These are phyloP conservation scores for Rhodomyrtus tomentosa DNA, from an alignment of 345 rosid species.

Conservation along the genomic window DNA sequence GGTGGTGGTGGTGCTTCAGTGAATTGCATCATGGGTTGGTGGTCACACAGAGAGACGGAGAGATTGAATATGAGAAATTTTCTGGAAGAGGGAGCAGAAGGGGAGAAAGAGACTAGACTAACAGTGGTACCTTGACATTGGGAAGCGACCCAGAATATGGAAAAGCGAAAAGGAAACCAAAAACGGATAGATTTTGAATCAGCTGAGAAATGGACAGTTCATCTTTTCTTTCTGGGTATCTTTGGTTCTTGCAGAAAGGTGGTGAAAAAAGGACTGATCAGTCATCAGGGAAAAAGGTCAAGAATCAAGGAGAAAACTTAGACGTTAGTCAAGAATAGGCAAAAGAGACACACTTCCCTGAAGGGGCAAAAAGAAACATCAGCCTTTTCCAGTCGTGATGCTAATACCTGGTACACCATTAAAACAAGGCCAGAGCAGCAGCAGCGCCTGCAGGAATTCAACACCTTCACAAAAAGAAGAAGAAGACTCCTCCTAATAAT, in stretches of 20 bases:
- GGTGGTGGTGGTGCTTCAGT: background rate
- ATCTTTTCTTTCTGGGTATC: conserved; percentile 12
- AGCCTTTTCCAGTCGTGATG: background rate
- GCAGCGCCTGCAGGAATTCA: background rate
- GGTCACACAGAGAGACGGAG: background rate
- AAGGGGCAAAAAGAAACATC: background rate
- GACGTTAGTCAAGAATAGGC: background rate
- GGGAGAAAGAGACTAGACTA: conserved; percentile 69
- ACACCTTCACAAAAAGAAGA: background rate
- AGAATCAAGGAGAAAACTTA: background rate
- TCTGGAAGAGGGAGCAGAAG: background rate
- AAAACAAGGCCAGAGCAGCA: background rate
- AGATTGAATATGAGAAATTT: background rate
- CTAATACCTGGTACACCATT: background rate
- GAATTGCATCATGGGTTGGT: background rate
- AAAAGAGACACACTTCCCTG: background rate
- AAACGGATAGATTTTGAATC: background rate
- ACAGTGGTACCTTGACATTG: conserved; percentile 42
- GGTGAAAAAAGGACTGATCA: background rate
- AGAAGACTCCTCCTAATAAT: background rate
- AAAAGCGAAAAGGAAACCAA: background rate
- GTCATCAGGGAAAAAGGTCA: background rate
- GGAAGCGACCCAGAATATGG: conserved; percentile 37
- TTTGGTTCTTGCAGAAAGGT: background rate
- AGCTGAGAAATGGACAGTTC: conserved; percentile 5